Evolutionary conservation across 331 rosid genomes (phyloP), one percentile per base, ranked within the genome.

Genomic region (Quercus phellos): DNA sequence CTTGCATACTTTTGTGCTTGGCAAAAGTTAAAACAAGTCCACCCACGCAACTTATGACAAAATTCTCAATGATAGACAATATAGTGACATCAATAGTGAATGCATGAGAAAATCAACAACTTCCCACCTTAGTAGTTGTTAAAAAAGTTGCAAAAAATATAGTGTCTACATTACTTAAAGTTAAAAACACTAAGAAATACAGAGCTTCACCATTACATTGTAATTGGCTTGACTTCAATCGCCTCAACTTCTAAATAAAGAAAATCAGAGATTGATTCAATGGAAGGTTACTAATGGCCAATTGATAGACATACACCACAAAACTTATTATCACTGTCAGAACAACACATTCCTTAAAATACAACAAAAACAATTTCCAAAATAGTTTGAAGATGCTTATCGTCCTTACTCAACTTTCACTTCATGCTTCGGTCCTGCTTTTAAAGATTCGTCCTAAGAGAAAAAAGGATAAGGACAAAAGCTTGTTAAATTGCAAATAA

Each of bases 401-500:
- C 10, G 3, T 24, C 22, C 55, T 12, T n/a, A n/a, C 12, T 81
- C 77, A 34, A 78, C 81, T 4, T 74, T 70, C 24, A 54, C 38
- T 43, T 75, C 81, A 67, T 46, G 67, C 68, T 70, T 38, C 6
- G 50, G 67, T 32, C 70, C 77, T 72, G 79, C 59, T 70, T 82
- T 77, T 19, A 63, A 78, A 66, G 79, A 72, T 50, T 51, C 35
- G 34, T 85, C 88, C 86, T 85, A 60, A 18, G 26, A 34, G 38
- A 55, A 7, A 70, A 77, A 19, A 59, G 50, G 26, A 32, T 26
- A 4, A 30, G 51, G 27, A 66, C 17, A 66, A n/a, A 66, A 34
- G 17, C 26, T 66, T 34, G 79, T 76, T 72, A 76, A 53, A 29
- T 71, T 29, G 19, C 17, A 1, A 12, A 30, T 11, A 21, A 10